Percentiles rank a stretch among this genome's conserved stretches.
Conservation (phyloP, 176 grass and related monocot species). For the Chloris gayana region DNA sequence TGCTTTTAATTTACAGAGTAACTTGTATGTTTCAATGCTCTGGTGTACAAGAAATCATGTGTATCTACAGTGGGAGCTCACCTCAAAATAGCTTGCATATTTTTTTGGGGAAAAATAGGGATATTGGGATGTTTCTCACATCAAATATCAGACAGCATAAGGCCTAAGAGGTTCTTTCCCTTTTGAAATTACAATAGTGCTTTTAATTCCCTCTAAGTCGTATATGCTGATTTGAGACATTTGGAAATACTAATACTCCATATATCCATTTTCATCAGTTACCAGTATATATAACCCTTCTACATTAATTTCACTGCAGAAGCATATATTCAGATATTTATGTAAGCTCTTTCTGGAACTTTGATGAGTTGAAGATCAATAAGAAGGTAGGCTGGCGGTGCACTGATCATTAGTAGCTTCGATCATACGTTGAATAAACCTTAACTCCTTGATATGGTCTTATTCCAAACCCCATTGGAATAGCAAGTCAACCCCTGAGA, state of each 20-base stretch:
- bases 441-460: background rate
- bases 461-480: background rate
- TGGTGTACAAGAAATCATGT: background rate
- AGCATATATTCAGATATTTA: slow-evolving; percentile 2
- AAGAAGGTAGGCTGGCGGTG: background rate
- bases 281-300: slow-evolving; percentile 4
- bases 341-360: slow-evolving; percentile 15
- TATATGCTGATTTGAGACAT: background rate
- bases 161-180: too few relatives aligned
- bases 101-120: background rate
- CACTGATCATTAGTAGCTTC: background rate
- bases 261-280: background rate
- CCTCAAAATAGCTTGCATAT: slow-evolving; percentile 22
- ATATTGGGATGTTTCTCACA: background rate
- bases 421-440: slow-evolving; percentile 14
- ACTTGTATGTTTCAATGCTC: background rate
- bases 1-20: background rate
- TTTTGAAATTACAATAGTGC: too few relatives aligned
- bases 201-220: too few relatives aligned
- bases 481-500: background rate
- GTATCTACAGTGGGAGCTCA: slow-evolving; percentile 2
- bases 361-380: background rate
- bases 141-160: slow-evolving; percentile 4
- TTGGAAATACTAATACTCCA: background rate
- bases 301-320: slow-evolving; percentile 3